Evolutionary conservation across 495 filamentous ascomycete species (phyloP).

Genomic region (Recurvomyces mirabilis): DNA sequence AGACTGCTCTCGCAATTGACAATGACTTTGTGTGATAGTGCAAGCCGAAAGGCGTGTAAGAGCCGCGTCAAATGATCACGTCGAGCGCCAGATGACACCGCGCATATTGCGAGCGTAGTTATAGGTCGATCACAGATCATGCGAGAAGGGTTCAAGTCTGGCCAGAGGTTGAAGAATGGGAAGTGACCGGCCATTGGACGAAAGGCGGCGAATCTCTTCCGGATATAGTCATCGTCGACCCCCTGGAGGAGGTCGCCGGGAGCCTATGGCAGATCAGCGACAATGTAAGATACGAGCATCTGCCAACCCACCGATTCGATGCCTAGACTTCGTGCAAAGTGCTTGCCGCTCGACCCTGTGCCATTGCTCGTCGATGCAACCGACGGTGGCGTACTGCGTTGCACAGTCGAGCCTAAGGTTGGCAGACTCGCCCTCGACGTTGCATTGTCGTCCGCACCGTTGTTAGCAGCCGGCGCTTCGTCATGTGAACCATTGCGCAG

Average conservation of each 20-base stretch:
- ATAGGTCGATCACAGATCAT: conserved; percentile 4
- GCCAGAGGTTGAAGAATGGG: conserved; percentile 3
- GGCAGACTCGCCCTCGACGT: no score
- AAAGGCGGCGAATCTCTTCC: background rate
- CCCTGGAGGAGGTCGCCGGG: background rate
- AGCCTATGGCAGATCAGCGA: background rate
- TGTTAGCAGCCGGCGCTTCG: background rate
- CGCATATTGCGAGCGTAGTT: conserved; percentile 4
- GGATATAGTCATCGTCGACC: conserved; percentile 6
- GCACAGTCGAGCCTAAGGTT: no score
- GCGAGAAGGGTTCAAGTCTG: background rate
- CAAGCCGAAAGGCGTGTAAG: conserved; percentile 1
- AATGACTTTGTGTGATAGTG: conserved; percentile 1
- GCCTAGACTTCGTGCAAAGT: background rate
- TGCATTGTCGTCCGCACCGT: no score
- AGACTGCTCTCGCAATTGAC: conserved; percentile 4
- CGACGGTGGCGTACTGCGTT: background rate
- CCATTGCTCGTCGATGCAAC: background rate
- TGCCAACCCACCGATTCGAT: background rate
- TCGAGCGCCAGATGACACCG: background rate
- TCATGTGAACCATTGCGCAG: background rate
- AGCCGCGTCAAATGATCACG: background rate
- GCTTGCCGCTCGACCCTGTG: background rate
- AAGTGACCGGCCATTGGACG: background rate
- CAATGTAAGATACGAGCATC: background rate